Evolutionary conservation across 495 filamentous ascomycete species (phyloP), one percentile per base, ranked within the genome.

Genomic region (Oidiodendron maius): DNA sequence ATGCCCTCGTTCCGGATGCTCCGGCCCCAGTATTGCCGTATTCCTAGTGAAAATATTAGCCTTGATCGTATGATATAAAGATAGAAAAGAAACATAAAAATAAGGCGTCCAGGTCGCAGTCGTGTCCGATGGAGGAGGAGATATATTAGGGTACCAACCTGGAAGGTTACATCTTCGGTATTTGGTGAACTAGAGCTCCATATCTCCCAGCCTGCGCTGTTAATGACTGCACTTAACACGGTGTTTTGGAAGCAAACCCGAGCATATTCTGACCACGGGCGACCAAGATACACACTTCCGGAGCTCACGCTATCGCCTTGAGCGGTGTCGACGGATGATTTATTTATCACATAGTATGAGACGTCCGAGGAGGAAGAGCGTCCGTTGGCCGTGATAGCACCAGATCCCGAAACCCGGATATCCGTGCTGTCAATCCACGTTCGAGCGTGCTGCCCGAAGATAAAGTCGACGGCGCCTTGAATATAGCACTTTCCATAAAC

Each of bases 291-390:
- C 42, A 71, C 77, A 22, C 71, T 67, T 4, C 78, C 81, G 9
- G 58, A 52, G 3, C 65, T 18, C 28, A 77, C 61, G 32, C 57
- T 71, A 21, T 25, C 4, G 34, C 38, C 32, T 1, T 10, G n/a
- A 38, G 30, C 24, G 3, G 35, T 32, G 28, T 38, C 20, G 18
- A 77, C 59, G 20, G 56, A 62, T 53, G 67, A 74, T 53, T 75
- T 74, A 66, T 80, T 79, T 66, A 86, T 77, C 46, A 87, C 73
- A 51, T 80, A 86, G 62, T 77, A 84, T 24, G 68, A 73, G 16
- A 62, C 50, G 52, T 81, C 73, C 21, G 61, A 62, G 32, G 67
- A 63, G 1, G 69, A 66, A 46, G 69, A 60, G 13, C 81, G 71
- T 16, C 83, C 83, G 44, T 76, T 79, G 15, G 82, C 81, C 11